Base-by-base conservation (phyloP, 306 rosid genomes). In the Acacia confusa region DNA sequence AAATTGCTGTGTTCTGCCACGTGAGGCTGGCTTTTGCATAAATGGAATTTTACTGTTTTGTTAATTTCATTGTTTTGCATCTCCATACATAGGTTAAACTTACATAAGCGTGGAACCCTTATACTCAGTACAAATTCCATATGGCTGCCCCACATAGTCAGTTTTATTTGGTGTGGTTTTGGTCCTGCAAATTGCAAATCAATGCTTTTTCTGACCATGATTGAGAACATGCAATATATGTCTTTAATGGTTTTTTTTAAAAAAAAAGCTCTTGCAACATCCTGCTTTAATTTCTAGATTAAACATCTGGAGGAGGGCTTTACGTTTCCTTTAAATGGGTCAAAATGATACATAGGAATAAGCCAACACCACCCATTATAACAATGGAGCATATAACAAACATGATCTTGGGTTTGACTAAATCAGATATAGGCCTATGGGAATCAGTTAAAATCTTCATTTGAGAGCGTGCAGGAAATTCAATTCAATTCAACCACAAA, bases 371-470 rank as follows among this genome's bases (percentile, higher is more conserved):
- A 75, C 53, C 53, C 86, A 81, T 77, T 77, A 81, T 74, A 55
- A 53, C 78, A 84, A 78, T 81, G 84, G 84, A 79, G 84, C 77
- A 78, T 83, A 73, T 84, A 74, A 77, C 79, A 78, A 52, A 74
- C 40, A 70, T 74, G 52, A 81, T 78, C 76, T 83, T 77, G 81
- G 44, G 88, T 82, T 36, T 87, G 90, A 89, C 85, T 76, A 89
- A 86, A 87, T 43, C 52, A 70, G 70, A 64, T 80, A 80, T 58
- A 72, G 45, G 20, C 28, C 45, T n/a, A 36, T 53, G 9, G 63
- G 19, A 48, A 81, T 81, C n/a, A n/a, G n/a, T 53, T 41, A 45
- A 71, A 60, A 14, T 50, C 38, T 65, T 74, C 67, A 74, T 24
- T 6, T 4, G 68, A 79, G 75, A 71, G 76, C 77, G 70, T 72